Evolutionary conservation across 2,329 filamentous ascomycete species (phyloP).

Genomic region (Arachnopeziza araneosa): DNA sequence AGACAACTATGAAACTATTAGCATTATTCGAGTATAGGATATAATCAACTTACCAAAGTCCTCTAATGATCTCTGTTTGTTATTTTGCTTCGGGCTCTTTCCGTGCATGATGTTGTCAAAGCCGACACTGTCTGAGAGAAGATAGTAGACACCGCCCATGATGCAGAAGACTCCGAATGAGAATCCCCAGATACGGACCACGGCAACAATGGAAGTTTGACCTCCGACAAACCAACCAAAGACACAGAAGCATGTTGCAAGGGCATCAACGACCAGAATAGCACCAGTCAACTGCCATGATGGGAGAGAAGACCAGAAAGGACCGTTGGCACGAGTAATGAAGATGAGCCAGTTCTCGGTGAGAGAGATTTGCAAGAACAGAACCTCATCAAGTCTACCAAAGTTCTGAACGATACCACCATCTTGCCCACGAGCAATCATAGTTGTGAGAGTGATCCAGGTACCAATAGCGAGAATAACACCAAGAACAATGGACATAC

Average conservation of each 20-base stretch:
- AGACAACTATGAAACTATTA: slow-evolving; percentile 65
- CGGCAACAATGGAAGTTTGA: slow-evolving; percentile 71
- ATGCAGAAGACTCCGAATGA: slow-evolving; percentile 85
- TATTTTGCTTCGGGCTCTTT: slow-evolving; percentile 73
- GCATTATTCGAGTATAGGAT: slow-evolving; percentile 22
- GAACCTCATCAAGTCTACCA: slow-evolving; percentile 71
- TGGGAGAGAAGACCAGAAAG: slow-evolving; percentile 85
- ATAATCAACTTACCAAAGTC: slow-evolving; percentile 70
- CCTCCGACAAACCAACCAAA: slow-evolving; percentile 75
- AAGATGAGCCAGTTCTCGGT: slow-evolving; percentile 97
- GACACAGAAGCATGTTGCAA: slow-evolving; percentile 79
- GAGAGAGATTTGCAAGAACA: slow-evolving; percentile 86
- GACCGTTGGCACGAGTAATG: slow-evolving; percentile 88
- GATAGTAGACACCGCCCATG: slow-evolving; percentile 69
- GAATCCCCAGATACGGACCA: slow-evolving; percentile 87
- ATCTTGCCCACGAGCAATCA: slow-evolving; percentile 60
- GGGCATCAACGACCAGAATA: slow-evolving; percentile 73
- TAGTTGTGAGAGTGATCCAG: slow-evolving; percentile 85
- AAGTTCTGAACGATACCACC: slow-evolving; percentile 89
- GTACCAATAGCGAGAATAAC: slow-evolving; percentile 75
- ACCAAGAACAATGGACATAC: slow-evolving; percentile 81
- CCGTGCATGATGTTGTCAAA: slow-evolving; percentile 95
- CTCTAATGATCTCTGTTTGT: slow-evolving; percentile 80
- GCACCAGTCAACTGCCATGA: slow-evolving; percentile 79
- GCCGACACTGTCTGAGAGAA: slow-evolving; percentile 72